These are phyloP conservation scores for Jasminum sambac DNA, from an alignment of 257 asterid species.

Conservation along the genomic window DNA sequence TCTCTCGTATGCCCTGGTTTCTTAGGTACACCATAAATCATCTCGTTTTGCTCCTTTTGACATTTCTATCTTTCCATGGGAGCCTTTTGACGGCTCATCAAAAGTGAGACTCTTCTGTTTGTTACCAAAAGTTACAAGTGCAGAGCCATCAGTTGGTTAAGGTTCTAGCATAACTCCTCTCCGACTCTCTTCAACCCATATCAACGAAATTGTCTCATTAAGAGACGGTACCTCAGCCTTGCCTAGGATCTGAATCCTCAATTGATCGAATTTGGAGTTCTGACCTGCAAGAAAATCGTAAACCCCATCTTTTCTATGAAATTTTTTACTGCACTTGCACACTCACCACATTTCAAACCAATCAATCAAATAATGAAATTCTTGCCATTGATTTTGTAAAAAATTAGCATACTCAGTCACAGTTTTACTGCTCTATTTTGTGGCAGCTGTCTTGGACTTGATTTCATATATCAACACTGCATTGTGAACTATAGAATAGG, in stretches of 20 bases:
- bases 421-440: not conserved
- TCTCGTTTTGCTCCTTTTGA: not conserved
- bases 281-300: not conserved
- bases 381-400: slow-evolving; percentile 13
- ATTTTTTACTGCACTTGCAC: not conserved
- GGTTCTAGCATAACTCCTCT: not conserved
- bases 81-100: too few species aligned
- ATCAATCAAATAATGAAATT: not conserved
- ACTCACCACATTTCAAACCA: not conserved
- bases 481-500: not conserved
- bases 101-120: not conserved
- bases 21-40: slow-evolving; percentile 10
- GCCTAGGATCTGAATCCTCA: slow-evolving; percentile 1
- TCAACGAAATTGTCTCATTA: not conserved
- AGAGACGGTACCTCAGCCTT: not conserved
- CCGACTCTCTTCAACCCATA: not conserved
- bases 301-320: not conserved
- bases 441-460: not conserved
- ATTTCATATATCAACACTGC: slow-evolving; percentile 6
- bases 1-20: not conserved
- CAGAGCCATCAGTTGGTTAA: not conserved
- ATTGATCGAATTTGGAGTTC: slow-evolving; percentile 1
- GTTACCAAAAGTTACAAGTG: not conserved
- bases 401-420: slow-evolving; percentile 7
- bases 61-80: not conserved